Evolutionary conservation across 2,329 filamentous ascomycete genomes (phyloP).

Genomic region (Tolypocladium nubicola): DNA sequence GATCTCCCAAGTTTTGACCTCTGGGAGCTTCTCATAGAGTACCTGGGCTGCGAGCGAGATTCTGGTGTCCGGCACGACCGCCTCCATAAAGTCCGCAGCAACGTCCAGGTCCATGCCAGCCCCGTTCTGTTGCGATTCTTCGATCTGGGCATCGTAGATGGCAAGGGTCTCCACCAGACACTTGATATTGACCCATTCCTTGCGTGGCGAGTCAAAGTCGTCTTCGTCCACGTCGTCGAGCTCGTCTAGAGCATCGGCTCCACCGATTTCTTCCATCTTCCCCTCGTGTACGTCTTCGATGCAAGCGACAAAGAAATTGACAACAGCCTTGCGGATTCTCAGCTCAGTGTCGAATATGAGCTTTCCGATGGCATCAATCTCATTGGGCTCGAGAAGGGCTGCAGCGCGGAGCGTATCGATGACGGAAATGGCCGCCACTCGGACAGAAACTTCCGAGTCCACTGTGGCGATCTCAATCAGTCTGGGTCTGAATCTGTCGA

Average conservation of each 20-base stretch:
- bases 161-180: constrained; percentile 76
- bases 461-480: constrained; percentile 87
- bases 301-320: constrained; percentile 81
- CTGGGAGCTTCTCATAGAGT: constrained; percentile 70
- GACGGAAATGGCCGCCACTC: constrained; percentile 69
- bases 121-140: constrained; percentile 40
- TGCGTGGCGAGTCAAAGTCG: constrained; percentile 63
- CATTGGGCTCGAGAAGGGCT: constrained; percentile 79
- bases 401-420: constrained; percentile 74
- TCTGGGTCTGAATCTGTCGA: constrained; percentile 78
- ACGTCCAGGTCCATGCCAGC: constrained; percentile 35
- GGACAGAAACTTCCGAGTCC: constrained; percentile 72
- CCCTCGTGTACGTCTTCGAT: constrained; percentile 71
- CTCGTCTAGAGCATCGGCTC: constrained; percentile 67
- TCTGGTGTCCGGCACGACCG: constrained; percentile 62
- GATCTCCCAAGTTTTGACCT: constrained; percentile 78
- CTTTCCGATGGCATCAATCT: constrained; percentile 79
- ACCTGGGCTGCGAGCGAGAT: constrained; percentile 79
- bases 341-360: constrained; percentile 83
- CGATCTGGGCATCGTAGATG: constrained; percentile 64
- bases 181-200: constrained; percentile 87
- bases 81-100: constrained; percentile 46
- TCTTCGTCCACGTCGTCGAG: constrained; percentile 63
- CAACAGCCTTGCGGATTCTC: constrained; percentile 77
- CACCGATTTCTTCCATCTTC: constrained; percentile 75